Base-by-base conservation (phyloP, 345 rosid genomes). In the Citrus hindsii region DNA sequence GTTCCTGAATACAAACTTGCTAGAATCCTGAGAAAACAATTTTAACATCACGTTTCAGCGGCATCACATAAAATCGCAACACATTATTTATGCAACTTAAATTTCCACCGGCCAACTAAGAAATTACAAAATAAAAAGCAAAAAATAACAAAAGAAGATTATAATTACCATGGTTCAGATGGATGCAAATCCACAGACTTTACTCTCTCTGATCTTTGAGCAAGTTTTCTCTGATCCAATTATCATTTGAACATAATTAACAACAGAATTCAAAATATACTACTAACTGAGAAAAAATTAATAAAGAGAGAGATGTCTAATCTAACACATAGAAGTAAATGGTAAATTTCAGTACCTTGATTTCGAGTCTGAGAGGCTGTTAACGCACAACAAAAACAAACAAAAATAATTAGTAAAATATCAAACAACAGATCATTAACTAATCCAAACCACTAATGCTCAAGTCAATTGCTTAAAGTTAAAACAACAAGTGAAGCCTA, bases 181-280 rank as follows among this genome's bases (percentile, higher is more conserved):
- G 94, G 92, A 82, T 92, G 97, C 48, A 92, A 87, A 83, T 92
- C 92, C 51, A 89, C 90, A 37, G 92, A 90, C 76, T 92, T 92
- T 67, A 90, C 97, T 83, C 94, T 83, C 77, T 90, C 97, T 10
- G 91, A 92, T 78, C 89, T 76, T 76, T 89, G 92, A 74, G 90
- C 89, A 64, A 90, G 74, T 83, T 88, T 86, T 75, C 82, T 92
- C 94, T 92, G 90, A 77, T 85, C 69, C 87, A 81, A 53, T 76
- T 35, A 83, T 68, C 32, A 80, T 59, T 30, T 6, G 60, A 81
- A 77, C 38, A 73, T 66, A 55, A 79, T 80, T 73, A 75, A 24
- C 22, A 33, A 28, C 81, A 80, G 60, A 58, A 71, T 21, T 22
- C 22, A 21, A 32, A 30, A 30, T 8, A 32, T 40, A 56, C 73